phyloP scores from a whole-genome alignment of 208 protist species.

The Trypanosoma theileri region DNA sequence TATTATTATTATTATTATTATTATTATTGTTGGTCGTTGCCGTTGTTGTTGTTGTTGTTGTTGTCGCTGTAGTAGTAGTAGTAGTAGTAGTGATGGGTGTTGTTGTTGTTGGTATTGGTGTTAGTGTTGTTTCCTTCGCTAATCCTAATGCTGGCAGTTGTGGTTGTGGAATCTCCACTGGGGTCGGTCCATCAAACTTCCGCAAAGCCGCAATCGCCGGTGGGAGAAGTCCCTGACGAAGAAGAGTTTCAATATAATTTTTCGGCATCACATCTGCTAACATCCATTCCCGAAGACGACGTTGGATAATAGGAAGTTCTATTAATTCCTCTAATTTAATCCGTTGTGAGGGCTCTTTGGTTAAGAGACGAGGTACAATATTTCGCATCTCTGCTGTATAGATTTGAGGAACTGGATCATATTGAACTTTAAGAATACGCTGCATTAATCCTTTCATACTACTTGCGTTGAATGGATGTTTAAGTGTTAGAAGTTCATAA shows the following conservation, averaged over 20 bases:
- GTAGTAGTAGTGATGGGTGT: too few species aligned
- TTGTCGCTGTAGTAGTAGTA: not conserved
- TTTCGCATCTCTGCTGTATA: slow-evolving; percentile 78
- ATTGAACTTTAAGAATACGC: slow-evolving; percentile 86
- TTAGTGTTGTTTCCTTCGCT: not conserved
- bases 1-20: not conserved
- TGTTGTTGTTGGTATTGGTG: slow-evolving; percentile 1
- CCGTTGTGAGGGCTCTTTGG: slow-evolving; percentile 69
- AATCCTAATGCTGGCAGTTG: not conserved
- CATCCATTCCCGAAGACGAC: slow-evolving; percentile 77
- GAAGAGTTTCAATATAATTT: slow-evolving; percentile 71
- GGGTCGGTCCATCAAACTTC: slow-evolving; percentile 6
- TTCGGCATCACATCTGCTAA: slow-evolving; percentile 58
- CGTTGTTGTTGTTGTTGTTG: not conserved
- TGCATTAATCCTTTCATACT: slow-evolving; percentile 90
- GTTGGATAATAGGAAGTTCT: slow-evolving; percentile 68
- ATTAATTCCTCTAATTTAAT: slow-evolving; percentile 70
- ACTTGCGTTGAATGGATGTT: slow-evolving; percentile 89
- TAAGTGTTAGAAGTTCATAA: slow-evolving; percentile 86
- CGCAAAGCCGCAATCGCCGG: slow-evolving; percentile 27
- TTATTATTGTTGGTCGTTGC: too few species aligned
- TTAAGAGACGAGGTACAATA: slow-evolving; percentile 75
- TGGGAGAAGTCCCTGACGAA: slow-evolving; percentile 67
- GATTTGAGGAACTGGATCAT: slow-evolving; percentile 68
- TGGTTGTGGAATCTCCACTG: not conserved